Evolutionary conservation across 139 green algal genomes (phyloP).

Genomic region (Chlorella ohadii): DNA sequence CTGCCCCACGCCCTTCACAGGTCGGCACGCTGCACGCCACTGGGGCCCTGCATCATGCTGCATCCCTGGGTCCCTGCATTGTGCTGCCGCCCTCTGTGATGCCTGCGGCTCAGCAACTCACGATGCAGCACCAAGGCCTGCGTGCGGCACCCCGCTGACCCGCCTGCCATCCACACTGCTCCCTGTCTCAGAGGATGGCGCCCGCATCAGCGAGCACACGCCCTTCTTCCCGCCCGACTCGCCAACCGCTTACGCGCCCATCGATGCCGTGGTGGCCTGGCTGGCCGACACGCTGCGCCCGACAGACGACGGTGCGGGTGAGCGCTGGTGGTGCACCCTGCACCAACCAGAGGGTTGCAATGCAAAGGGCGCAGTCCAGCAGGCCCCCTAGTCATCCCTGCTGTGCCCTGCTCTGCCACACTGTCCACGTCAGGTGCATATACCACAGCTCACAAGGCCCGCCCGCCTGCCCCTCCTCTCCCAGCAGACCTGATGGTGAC

Average conservation of each 20-base stretch:
- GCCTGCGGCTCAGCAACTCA: no score
- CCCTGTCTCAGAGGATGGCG: background rate
- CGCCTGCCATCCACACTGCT: no score
- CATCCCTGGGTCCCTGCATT: no score
- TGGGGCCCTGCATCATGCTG: no score
- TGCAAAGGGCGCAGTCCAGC: no score
- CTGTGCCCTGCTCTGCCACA: background rate
- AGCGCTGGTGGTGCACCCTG: no score
- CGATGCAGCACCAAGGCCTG: no score
- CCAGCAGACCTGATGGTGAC: conserved; percentile 32
- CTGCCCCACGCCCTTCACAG: conserved; percentile 51
- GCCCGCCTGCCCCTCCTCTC: background rate
- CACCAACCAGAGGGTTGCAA: no score
- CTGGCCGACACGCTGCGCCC: conserved; percentile 22
- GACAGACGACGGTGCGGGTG: background rate
- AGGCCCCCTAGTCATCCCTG: background rate
- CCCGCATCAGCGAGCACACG: conserved; percentile 16
- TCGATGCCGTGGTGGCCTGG: conserved; percentile 13
- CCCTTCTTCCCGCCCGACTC: conserved; percentile 26
- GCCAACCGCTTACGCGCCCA: background rate
- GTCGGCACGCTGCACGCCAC: background rate
- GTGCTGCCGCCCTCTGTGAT: no score
- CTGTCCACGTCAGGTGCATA: no score
- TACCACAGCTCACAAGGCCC: no score
- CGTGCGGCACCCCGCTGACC: no score